These are phyloP conservation scores for Hortaea sp. DNA, from an alignment of 2,329 filamentous ascomycete genomes.

Conservation along the genomic window DNA sequence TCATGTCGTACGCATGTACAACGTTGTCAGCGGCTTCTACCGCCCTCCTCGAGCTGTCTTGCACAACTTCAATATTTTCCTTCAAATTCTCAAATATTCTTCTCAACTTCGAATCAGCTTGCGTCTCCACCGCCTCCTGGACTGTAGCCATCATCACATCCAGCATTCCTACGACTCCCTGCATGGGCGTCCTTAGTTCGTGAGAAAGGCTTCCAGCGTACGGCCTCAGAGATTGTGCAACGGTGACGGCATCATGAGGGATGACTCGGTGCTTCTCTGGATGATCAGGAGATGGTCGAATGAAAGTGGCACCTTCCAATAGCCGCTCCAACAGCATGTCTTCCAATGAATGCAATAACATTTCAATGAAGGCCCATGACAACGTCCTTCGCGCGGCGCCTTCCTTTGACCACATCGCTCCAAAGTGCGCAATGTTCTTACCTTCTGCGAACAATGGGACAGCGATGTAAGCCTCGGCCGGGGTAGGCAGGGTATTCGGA, in stretches of 20 bases:
- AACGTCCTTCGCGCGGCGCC: constrained; percentile 47
- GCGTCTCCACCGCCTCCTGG: constrained; percentile 51
- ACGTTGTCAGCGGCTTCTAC: constrained; percentile 68
- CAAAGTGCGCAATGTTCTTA: constrained; percentile 60
- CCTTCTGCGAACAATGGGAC: constrained; percentile 55
- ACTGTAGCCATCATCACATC: constrained; percentile 68
- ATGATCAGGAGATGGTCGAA: constrained; percentile 15
- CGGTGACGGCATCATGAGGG: constrained; percentile 46
- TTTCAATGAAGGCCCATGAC: constrained; percentile 58
- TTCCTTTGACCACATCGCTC: constrained; percentile 59
- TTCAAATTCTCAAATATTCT: constrained; percentile 53
- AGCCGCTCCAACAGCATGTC: constrained; percentile 54
- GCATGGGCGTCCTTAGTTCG: constrained; percentile 63
- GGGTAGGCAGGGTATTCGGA: constrained; percentile 50
- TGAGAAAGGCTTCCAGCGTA: constrained; percentile 65
- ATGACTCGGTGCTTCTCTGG: constrained; percentile 36
- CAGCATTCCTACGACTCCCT: constrained; percentile 65
- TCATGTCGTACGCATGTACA: constrained; percentile 64
- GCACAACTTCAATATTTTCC: constrained; percentile 60
- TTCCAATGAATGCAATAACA: constrained; percentile 58
- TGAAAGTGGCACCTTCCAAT: constrained; percentile 42
- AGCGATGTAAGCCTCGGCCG: constrained; percentile 57
- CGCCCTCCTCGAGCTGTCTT: constrained; percentile 62
- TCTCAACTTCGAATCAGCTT: constrained; percentile 40
- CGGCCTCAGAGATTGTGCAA: constrained; percentile 56